Evolutionary conservation across 768 basidiomycete genomes (phyloP).

Genomic region (Xerocomus spinulosus): DNA sequence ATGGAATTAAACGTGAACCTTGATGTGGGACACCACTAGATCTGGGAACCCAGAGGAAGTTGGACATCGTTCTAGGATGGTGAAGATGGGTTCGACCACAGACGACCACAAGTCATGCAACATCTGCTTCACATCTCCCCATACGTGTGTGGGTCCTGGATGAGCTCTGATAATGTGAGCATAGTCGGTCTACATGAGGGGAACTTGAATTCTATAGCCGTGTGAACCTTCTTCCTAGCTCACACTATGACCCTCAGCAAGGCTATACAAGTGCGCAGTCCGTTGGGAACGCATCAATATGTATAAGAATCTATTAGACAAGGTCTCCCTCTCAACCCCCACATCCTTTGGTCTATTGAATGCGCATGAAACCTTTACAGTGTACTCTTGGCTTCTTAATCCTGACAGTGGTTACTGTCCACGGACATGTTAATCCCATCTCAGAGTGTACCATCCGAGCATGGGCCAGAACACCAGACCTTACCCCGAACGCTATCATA

Average conservation of each 20-base stretch:
- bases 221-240: neutral
- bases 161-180: no score
- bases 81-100: no score
- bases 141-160: neutral
- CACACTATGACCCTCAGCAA: no score
- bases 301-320: no score
- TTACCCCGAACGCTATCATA: constrained; percentile 9
- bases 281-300: no score
- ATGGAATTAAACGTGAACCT: neutral
- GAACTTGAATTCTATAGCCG: neutral
- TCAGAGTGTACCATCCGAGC: constrained; percentile 4
- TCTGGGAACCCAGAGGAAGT: neutral
- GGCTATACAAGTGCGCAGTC: no score
- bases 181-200: neutral
- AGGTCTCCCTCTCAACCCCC: neutral
- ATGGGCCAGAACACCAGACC: constrained; percentile 20
- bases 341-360: neutral
- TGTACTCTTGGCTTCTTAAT: neutral
- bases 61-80: neutral
- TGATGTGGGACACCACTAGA: neutral
- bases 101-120: neutral
- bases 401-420: neutral
- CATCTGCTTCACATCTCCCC: neutral
- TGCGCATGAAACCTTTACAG: neutral
- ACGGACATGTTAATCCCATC: neutral